Base-by-base conservation (phyloP, 108 stramenopile genomes). In the Fragilaria radians region DNA sequence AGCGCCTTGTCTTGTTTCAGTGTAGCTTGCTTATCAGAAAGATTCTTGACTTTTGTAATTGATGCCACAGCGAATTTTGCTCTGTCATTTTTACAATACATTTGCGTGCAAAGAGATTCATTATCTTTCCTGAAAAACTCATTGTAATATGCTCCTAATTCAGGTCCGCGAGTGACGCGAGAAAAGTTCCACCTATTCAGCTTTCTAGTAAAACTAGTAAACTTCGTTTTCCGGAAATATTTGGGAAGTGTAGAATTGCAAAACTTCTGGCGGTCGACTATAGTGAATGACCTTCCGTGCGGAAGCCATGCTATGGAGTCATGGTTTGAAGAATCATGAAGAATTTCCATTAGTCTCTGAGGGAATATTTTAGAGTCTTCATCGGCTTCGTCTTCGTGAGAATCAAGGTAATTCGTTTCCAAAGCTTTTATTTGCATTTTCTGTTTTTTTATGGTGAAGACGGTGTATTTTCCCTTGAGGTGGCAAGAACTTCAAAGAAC, bases 141-240 rank as follows among this genome's bases (percentile, higher is more conserved):
- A 63, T 89, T 80, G 65, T 85, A 83, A 68, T 82, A 89, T 5
- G 82, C 81, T 23, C 83, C 83, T 9, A 77, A 52, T 57, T 88
- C 87, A 5, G 82, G 68, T 54, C 89, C 89, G 21, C 70, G 54
- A 11, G 79, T 66, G 23, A 91, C 61, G 34, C 88, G 84, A 4
- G 60, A 53, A 70, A 88, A 94, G 53, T 83, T 83, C 82, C 82
- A 88, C 28, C 86, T 55, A 57, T 84, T 88, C 31, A 88, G 73
- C 52, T 83, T 74, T 18, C 86, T 59, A 9, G 86, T 88, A 67
- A 88, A 88, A 52, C 78, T 82, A 1, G 78, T 81, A 60, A 76
- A 88, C 68, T 88, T 83, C 65, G 83, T 76, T 34, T 82, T 73
- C 25, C 76, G 71, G 60, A 84, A 84, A 56, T 73, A 82, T 29